Evolutionary conservation across 148 eudicot species (phyloP), one percentile per base, ranked within the genome.

Genomic region (Vaccinium vitisidaea): DNA sequence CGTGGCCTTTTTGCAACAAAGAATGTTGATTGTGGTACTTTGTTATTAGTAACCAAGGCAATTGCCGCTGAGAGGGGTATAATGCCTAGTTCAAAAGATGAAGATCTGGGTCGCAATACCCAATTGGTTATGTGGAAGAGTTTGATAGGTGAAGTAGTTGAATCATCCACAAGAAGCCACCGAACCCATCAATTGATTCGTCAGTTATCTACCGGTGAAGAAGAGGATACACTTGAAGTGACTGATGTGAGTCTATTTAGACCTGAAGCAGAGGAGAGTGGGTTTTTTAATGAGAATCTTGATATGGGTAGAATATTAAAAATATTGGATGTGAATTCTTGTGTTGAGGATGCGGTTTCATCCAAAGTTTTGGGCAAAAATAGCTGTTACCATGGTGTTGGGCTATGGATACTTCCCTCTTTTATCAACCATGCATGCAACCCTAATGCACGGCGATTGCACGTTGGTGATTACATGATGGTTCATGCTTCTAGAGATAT

Each of bases 101-200:
- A 80, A n/a, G 91, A 82, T 71, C 88, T 88, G 67, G 90, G 92
- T 0, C 89, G 91, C 84, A 91, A 87, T 77, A 94, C 88, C 4
- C 95, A 95, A 48, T 65, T 93, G 48, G 92, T 91, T 16, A 91
- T 94, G 92, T 95, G 98, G 98, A 94, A 93, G 92, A 94, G 91
- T 90, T 93, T 95, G 84, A 84, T 95, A 23, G 93, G 89, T 46
- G 91, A 88, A 85, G 92, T 95, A 16, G 89, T 75, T 77, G 93
- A 93, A 69, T 86, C 93, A 1, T 88, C 90, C 10, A 56, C 74
- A n/a, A 93, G 90, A 83, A 93, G 94, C 85, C 21, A 65, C 0
- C 87, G 83, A 91, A 90, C 92, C 63, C 84, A 88, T 39, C 46
- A 83, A 83, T 85, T 93, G 90, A 92, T 96, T 27, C 78, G 84